Percentiles rank a stretch among this genome's conserved stretches.
Conservation (phyloP, 208 protist genomes). For the Trypanosoma platydactyli region DNA sequence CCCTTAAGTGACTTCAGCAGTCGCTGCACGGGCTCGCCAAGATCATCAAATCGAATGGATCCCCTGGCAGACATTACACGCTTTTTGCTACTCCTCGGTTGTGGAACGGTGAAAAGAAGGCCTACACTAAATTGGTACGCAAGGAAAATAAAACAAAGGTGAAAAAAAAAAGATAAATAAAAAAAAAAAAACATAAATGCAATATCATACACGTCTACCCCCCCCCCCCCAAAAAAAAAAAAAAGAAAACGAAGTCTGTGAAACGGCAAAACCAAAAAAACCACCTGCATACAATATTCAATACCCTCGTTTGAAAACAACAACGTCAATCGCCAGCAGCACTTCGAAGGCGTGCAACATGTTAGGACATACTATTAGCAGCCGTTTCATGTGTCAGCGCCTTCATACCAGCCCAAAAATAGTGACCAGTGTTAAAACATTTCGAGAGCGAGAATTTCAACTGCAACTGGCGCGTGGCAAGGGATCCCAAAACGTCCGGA, state of each 20-base stretch:
- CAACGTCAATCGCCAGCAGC: background rate
- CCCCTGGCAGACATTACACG: constrained; percentile 20
- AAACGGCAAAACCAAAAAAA: background rate
- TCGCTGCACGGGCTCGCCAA: constrained; percentile 82
- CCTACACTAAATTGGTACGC: background rate
- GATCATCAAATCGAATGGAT: constrained; percentile 84
- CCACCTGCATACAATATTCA: background rate
- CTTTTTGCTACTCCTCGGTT: constrained; percentile 1
- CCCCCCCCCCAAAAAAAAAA: background rate
- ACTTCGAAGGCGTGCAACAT: background rate
- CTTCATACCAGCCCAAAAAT: constrained; percentile 83
- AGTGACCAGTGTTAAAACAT: constrained; percentile 73
- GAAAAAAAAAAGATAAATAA: constrained; percentile 8
- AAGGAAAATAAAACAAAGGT: constrained; percentile 1
- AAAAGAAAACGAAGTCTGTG: background rate
- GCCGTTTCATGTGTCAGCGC: constrained; percentile 1
- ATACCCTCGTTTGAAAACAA: background rate
- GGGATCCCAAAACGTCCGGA: constrained; percentile 59
- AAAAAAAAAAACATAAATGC: constrained; percentile 8
- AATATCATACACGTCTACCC: background rate
- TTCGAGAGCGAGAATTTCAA: constrained; percentile 65
- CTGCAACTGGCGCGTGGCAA: constrained; percentile 58
- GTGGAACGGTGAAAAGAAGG: background rate
- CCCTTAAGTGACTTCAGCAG: constrained; percentile 67
- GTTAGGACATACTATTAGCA: background rate